Evolutionary conservation across 164 flowering plant species (phyloP), one percentile per base, ranked within the genome.

Genomic region (Stephania japonica): DNA sequence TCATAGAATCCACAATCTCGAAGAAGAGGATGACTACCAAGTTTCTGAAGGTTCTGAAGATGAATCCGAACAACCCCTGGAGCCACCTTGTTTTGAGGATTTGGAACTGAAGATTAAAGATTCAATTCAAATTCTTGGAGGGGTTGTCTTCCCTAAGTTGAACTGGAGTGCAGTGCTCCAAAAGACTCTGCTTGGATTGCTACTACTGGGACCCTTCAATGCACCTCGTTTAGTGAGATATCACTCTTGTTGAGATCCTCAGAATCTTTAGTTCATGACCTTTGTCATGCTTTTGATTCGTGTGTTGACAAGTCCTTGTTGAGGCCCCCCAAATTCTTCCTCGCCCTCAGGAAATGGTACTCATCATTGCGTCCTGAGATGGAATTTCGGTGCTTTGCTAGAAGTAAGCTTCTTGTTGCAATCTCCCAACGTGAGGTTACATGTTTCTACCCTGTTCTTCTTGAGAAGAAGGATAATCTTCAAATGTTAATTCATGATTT

Each of bases 91-190:
- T 63, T 93, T 91, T 78, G 92, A 93, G 8, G 92, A 91, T 47
- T 89, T 95, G 27, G 98, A 95, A 74, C 50, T 80, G 73, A 72
- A 79, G 75, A 72, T 95, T 14, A 89, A 85, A 70, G 85, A 86
- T 42, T 91, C 97, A 19, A 89, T 93, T 59, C 79, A 83, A 67
- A 43, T 81, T 24, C 90, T 95, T 49, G 95, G 96, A 8, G 97
- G 98, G 59, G 84, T 94, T 6, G 83, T 87, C 14, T 90, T 93
- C 70, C 99, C 99, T 19, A 95, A 95, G 82, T 84, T 95, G 73
- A 95, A 92, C 75, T 95, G 98, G 98, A 94, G 98, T 75, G 84
- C 97, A 94, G 98, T 75, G 84, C 97, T 0, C 99, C 99, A 0
- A 95, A 95, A 73, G 99, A 95, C 75, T 75, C 94, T 63, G 89